A percentile compares a stretch with the other conserved stretches of the same genome.
These are phyloP conservation scores for Neopestalotiopsis rosae DNA, from an alignment of 2,329 filamentous ascomycete genomes.

Conservation along the genomic window DNA sequence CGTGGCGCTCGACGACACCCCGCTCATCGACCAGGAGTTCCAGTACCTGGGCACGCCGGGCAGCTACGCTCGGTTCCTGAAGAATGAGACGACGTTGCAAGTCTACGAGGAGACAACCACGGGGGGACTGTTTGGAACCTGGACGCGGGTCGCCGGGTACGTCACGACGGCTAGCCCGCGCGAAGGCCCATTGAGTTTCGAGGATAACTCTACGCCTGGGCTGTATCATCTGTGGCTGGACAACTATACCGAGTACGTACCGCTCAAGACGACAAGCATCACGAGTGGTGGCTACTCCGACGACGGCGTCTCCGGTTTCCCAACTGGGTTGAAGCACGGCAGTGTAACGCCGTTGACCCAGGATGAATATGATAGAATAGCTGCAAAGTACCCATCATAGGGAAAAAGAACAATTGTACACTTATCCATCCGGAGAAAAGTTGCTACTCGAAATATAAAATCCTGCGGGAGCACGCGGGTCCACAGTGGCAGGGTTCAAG, in stretches of 20 bases:
- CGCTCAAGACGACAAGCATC: conserved; percentile 48
- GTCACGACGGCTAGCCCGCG: conserved; percentile 36
- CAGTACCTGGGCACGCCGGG: conserved; percentile 45
- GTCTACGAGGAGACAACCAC: conserved; percentile 53
- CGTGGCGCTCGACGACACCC: conserved; percentile 43
- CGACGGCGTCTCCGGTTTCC: conserved; percentile 44
- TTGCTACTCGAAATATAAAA: too few relatives aligned
- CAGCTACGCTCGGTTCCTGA: conserved; percentile 53
- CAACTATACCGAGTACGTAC: conserved; percentile 49
- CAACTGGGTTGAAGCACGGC: conserved; percentile 52
- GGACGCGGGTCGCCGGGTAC: conserved; percentile 45
- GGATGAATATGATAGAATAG: conserved; percentile 43
- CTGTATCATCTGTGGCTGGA: conserved; percentile 50
- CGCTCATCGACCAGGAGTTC: conserved; percentile 57
- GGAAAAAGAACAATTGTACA: not conserved
- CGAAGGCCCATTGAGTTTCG: conserved; percentile 45
- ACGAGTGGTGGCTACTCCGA: conserved; percentile 42
- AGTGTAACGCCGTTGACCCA: conserved; percentile 50
- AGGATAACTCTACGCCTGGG: conserved; percentile 39
- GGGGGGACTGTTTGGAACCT: conserved; percentile 52
- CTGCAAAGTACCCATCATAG: conserved; percentile 28
- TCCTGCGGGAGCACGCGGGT: too few relatives aligned
- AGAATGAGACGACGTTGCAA: conserved; percentile 54
- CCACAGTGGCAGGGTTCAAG: too few relatives aligned
- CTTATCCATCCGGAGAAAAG: too few relatives aligned